Base-by-base conservation (phyloP, 192 early-diverging fungal genomes). In the Diversispora epigaea region DNA sequence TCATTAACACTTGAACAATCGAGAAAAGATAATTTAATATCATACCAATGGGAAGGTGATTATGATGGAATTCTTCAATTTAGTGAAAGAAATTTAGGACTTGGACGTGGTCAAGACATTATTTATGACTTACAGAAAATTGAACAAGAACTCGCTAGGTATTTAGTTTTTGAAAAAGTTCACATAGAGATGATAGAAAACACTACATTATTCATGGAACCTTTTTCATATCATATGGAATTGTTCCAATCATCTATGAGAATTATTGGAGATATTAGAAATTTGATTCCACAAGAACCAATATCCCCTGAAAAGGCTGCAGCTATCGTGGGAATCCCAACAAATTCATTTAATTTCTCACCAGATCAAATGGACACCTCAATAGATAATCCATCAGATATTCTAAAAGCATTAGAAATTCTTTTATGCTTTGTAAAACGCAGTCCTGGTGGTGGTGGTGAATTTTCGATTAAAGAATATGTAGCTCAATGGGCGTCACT, bases 171-270 rank as follows among this genome's bases (percentile, higher is more conserved):
- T 50, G 63, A 77, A 9, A 77, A 77, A 60, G 76, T 77, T 49
- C 21, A 61, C 14, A 71, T 77, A 22, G 57, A 71, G 39, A 39
- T 41, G 19, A 40, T 43, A 10, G n/a, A 14, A 22, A 68, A 77
- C 12, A 22, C 47, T 4, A 22, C 62, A 22, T 50, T 74, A 40
- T 74, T 47, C 22, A 12, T 74, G 2, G 72, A 64, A 47, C 76
- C 52, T 46, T 77, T 77, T 40, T 69, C 55, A n/a, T 77, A 71
- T 54, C 76, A 71, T 25, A 71, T 60, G 68, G 76, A 77, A 62
- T 40, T 77, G 25, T 77, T 77, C n/a, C 65, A 57, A 25, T 40
- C 49, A 49, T 63, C 41, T 41, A 57, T 71, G 68, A 71, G 43
- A 14, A 71, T 77, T 46, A n/a, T 71, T 25, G 25, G 49, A 15